Base-by-base conservation (phyloP, 805 yeast species). In the Ogataea methanolica region DNA sequence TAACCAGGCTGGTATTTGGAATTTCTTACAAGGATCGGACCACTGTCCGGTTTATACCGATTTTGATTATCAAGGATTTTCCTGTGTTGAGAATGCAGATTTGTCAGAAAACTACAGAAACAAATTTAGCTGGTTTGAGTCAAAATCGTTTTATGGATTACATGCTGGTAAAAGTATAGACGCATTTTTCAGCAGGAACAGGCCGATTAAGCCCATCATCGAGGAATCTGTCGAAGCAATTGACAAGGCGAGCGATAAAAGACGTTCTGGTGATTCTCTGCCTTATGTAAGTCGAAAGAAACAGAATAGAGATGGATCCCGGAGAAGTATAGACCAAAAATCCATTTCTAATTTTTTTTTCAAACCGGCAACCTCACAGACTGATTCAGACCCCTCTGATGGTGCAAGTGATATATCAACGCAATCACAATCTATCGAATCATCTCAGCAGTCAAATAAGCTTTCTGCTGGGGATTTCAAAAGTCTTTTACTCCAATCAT, bases 11-110 rank as follows among this genome's bases (percentile, higher is more conserved):
- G 76, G 76, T 51, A 86, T 87, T n/a, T 75, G 86, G 76, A 83
- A 89, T 0, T 73, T 73, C 39, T 57, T 91, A 1, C 69, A 77
- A 62, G 99, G 99, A 0, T 88, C 97, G 0, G 99, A 92, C 63
- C 99, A 92, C 66, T 92, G 98, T 64, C 99, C 99, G 0, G 79
- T 89, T 0, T 89, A 64, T 59, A 74, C 89, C 1, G 97, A 89
- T 62, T 59, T 90, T 39, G 67, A 69, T 36, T 46, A 63, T 7
- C 41, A 42, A 1, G 36, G 37, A 0, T 35, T 53, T 39, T 45
- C 39, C 21, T 40, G 37, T 22, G 16, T 6, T 14, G 29, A 8
- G 36, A 26, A 15, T 14, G 45, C 40, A 7, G 53, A 45, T 21
- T 12, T 23, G 14, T 46, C 39, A 43, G 45, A 23, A n/a, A 36